Evolutionary conservation across 768 basidiomycete species (phyloP).

Genomic region (Tylopilus subfusipes): DNA sequence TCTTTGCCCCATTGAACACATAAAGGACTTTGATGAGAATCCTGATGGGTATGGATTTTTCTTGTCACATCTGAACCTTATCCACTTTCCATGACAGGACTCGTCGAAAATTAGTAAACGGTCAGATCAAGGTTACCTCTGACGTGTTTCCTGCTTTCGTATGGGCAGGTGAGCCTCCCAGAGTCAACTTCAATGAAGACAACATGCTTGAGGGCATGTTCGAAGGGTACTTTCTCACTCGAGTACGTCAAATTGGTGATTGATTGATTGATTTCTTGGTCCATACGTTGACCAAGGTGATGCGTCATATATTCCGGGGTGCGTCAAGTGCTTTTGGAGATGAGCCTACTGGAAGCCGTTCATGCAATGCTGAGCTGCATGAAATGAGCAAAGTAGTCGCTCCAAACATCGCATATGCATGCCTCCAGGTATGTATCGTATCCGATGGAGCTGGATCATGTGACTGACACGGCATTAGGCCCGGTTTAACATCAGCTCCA

Average conservation of each 20-base stretch:
- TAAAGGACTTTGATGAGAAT: neutral
- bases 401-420: neutral
- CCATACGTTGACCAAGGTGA: neutral
- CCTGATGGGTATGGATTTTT: neutral
- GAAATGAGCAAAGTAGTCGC: neutral
- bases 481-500: neutral
- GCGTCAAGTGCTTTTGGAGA: neutral
- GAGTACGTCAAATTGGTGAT: no score
- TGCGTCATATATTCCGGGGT: neutral
- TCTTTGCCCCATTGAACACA: neutral
- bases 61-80: no score
- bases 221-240: neutral
- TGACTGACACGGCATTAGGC: neutral
- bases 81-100: neutral
- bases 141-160: neutral
- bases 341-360: neutral
- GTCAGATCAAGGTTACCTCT: neutral
- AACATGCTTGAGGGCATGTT: neutral
- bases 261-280: no score
- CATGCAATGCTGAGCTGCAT: neutral
- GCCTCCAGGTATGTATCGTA: no score
- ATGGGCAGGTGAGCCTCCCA: neutral
- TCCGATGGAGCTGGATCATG: no score
- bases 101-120: neutral
- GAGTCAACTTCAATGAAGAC: neutral